phyloP scores from a whole-genome alignment of 2,329 filamentous ascomycete genomes.

The Fusarium sp. region DNA sequence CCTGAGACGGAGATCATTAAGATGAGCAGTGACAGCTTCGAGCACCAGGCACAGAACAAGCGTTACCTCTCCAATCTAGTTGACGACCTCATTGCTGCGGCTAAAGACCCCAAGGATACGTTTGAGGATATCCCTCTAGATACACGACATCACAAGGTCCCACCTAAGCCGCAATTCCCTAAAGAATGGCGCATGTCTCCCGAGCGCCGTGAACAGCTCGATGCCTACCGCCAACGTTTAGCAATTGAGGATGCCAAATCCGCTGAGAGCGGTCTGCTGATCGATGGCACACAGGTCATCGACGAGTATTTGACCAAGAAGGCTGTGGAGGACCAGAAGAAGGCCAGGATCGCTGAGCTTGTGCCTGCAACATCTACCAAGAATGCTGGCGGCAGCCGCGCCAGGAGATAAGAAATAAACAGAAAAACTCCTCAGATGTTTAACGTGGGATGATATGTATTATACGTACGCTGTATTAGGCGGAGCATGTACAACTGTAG shows the following conservation, averaged over 20 bases:
- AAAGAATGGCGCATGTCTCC: constrained; percentile 84
- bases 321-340: constrained; percentile 51
- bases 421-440: not conserved
- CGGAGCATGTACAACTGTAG: constrained; percentile 46
- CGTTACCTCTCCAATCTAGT: constrained; percentile 88
- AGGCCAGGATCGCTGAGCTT: constrained; percentile 51
- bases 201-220: constrained; percentile 74
- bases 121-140: constrained; percentile 94
- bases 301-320: constrained; percentile 53
- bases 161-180: constrained; percentile 78
- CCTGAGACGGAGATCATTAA: constrained; percentile 83
- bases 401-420: constrained; percentile 39
- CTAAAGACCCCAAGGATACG: constrained; percentile 81
- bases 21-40: constrained; percentile 91
- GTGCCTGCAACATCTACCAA: constrained; percentile 44
- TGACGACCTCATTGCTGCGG: constrained; percentile 77
- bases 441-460: constrained; percentile 42
- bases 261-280: constrained; percentile 64
- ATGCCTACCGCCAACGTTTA: constrained; percentile 66
- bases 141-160: constrained; percentile 83
- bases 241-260: constrained; percentile 67
- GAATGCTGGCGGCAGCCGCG: constrained; percentile 33
- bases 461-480: constrained; percentile 41
- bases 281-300: constrained; percentile 69
- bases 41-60: constrained; percentile 95